Evolutionary conservation across 371 early-diverging fungal genomes (phyloP).

Genomic region (Mucor racemosus): DNA sequence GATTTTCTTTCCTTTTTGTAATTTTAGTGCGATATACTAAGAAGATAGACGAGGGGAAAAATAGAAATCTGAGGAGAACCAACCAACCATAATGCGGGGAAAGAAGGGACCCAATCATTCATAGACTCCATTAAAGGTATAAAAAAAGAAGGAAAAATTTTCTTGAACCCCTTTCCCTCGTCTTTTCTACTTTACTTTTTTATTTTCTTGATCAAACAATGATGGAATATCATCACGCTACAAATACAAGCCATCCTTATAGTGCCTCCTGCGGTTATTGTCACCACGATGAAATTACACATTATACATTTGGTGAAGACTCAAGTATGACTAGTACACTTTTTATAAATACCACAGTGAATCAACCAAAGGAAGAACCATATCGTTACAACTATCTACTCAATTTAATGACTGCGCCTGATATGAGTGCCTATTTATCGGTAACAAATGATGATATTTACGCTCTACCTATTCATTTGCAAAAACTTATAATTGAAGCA

Average conservation of each 20-base stretch:
- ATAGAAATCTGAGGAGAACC: background rate
- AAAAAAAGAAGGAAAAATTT: background rate
- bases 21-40: background rate
- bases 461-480: slow-evolving; percentile 41
- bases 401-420: slow-evolving; percentile 42
- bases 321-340: slow-evolving; percentile 1
- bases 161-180: background rate
- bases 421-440: slow-evolving; percentile 42
- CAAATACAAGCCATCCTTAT: slow-evolving; percentile 15
- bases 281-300: slow-evolving; percentile 13
- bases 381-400: slow-evolving; percentile 35
- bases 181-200: slow-evolving; percentile 6
- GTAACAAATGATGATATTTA: slow-evolving; percentile 39
- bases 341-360: background rate
- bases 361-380: slow-evolving; percentile 20
- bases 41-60: background rate
- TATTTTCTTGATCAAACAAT: background rate
- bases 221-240: slow-evolving; percentile 15
- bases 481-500: slow-evolving; percentile 42
- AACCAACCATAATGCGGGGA: background rate
- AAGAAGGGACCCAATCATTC: slow-evolving; percentile 1
- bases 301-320: slow-evolving; percentile 22
- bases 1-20: no score
- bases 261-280: slow-evolving; percentile 26
- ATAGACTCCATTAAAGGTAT: background rate